Conservation (phyloP, 2,329 filamentous ascomycete species). For the Drechmeria coniospora region DNA sequence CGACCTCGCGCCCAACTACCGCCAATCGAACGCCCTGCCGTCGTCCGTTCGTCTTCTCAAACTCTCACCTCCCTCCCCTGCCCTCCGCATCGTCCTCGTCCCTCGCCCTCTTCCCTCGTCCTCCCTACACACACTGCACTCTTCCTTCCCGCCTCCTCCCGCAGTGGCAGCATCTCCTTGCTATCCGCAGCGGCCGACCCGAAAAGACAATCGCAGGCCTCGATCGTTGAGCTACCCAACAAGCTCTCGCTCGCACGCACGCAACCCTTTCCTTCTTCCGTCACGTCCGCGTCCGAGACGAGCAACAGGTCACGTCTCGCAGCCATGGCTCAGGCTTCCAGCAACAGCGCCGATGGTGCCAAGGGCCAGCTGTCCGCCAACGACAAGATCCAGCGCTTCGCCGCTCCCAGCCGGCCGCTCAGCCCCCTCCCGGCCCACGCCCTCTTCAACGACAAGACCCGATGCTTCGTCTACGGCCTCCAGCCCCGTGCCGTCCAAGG, state of each 20-base stretch:
- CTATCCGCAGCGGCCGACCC: conserved; percentile 8
- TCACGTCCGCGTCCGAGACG: conserved; percentile 4
- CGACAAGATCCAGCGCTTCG: conserved; percentile 97
- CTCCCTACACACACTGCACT: conserved; percentile 1
- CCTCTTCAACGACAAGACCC: conserved; percentile 97
- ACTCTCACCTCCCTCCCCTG: conserved; percentile 7
- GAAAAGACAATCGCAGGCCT: no score
- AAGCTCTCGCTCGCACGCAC: conserved; percentile 1
- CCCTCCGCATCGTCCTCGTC: conserved; percentile 3
- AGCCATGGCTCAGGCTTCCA: conserved; percentile 35
- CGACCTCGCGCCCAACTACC: no score
- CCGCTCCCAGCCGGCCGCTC: conserved; percentile 78
- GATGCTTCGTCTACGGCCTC: conserved; percentile 99
- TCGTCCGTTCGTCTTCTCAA: no score
- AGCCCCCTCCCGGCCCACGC: conserved; percentile 78
- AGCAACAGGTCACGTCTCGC: no score
- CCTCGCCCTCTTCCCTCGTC: conserved; percentile 5
- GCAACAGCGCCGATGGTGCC: conserved; percentile 34
- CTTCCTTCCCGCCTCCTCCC: no score
- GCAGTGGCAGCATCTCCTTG: no score
- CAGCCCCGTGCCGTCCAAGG: conserved; percentile 86
- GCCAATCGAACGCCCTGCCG: no score
- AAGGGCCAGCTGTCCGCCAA: conserved; percentile 57
- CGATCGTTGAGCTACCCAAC: conserved; percentile 1
- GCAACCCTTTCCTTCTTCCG: no score